A percentile compares a stretch with the other conserved stretches of the same genome.
These are phyloP conservation scores for Sporothrix schenckii DNA, from an alignment of 2,329 filamentous ascomycete genomes.

Conservation along the genomic window DNA sequence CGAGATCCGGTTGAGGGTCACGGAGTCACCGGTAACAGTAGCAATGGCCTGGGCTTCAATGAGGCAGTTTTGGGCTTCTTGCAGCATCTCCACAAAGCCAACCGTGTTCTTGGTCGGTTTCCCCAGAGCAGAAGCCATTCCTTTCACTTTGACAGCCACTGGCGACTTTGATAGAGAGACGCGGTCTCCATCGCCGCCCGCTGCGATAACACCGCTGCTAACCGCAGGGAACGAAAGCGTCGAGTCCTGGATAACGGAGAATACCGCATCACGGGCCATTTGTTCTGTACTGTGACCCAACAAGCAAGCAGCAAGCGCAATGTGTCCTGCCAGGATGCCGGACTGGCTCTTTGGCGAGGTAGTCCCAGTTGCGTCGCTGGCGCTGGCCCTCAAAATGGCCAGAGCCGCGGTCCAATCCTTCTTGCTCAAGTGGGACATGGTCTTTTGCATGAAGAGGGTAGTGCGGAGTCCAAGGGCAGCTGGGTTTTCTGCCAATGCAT, in stretches of 20 bases:
- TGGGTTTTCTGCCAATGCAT: constrained; percentile 36
- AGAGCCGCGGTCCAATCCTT: constrained; percentile 63
- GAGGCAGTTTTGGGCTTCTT: constrained; percentile 67
- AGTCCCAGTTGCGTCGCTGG: background rate
- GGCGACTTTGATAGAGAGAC: constrained; percentile 44
- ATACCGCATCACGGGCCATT: constrained; percentile 79
- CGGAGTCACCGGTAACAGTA: constrained; percentile 57
- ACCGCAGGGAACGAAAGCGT: constrained; percentile 84
- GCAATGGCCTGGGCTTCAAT: constrained; percentile 64
- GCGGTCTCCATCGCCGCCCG: constrained; percentile 49
- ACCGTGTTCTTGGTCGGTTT: constrained; percentile 40
- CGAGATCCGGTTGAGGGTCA: constrained; percentile 65
- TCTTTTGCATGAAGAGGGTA: constrained; percentile 49
- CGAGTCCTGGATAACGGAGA: constrained; percentile 88
- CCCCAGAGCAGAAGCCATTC: constrained; percentile 31
- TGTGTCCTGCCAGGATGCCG: constrained; percentile 55
- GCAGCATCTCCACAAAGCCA: constrained; percentile 62
- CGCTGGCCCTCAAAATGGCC: constrained; percentile 52
- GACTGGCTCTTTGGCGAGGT: constrained; percentile 14
- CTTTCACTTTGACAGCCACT: constrained; percentile 42
- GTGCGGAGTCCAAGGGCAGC: constrained; percentile 43
- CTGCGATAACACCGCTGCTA: constrained; percentile 39
- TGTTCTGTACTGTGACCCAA: constrained; percentile 69
- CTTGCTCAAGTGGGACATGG: constrained; percentile 51
- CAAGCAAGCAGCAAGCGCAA: constrained; percentile 68